Evolutionary conservation across 164 flowering plant species (phyloP).

Genomic region (Litsea cubeba): DNA sequence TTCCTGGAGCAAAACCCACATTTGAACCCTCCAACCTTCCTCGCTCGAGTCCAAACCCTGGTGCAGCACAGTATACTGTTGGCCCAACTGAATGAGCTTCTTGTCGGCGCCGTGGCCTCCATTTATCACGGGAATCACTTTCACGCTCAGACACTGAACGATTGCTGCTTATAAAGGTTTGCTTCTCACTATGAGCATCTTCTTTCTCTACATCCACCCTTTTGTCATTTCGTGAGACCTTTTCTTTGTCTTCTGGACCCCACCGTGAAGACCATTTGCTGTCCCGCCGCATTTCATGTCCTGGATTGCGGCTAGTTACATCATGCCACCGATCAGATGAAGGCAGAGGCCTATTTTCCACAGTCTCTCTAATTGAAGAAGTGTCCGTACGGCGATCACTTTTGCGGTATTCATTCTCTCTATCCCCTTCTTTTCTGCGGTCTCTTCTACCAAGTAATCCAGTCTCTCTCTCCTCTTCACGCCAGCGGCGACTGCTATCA

Average conservation of each 20-base stretch:
- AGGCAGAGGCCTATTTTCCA: slow-evolving; percentile 50
- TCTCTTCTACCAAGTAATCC: slow-evolving; percentile 76
- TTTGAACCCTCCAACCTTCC: slow-evolving; percentile 56
- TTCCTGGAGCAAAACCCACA: slow-evolving; percentile 69
- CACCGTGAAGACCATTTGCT: slow-evolving; percentile 92
- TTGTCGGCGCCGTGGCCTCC: slow-evolving; percentile 94
- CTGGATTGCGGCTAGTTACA: slow-evolving; percentile 46
- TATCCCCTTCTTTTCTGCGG: slow-evolving; percentile 52
- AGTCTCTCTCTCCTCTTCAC: slow-evolving; percentile 96
- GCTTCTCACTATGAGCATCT: slow-evolving; percentile 54
- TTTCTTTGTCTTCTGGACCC: slow-evolving; percentile 97
- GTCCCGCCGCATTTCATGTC: slow-evolving; percentile 68
- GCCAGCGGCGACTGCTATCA: slow-evolving; percentile 81
- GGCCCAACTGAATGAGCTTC: slow-evolving; percentile 60
- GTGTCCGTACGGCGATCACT: slow-evolving; percentile 53
- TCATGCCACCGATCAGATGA: slow-evolving; percentile 77
- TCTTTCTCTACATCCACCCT: slow-evolving; percentile 64
- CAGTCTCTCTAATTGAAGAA: slow-evolving; percentile 36
- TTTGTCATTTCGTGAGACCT: slow-evolving; percentile 61
- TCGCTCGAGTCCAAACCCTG: slow-evolving; percentile 80
- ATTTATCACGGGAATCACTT: slow-evolving; percentile 82
- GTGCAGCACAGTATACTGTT: slow-evolving; percentile 69
- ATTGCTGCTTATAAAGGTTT: slow-evolving; percentile 31
- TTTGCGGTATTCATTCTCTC: slow-evolving; percentile 11
- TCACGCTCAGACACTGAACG: slow-evolving; percentile 67